Base-by-base conservation (phyloP, 805 yeast genomes). In the Metschnikowia continentalis region DNA sequence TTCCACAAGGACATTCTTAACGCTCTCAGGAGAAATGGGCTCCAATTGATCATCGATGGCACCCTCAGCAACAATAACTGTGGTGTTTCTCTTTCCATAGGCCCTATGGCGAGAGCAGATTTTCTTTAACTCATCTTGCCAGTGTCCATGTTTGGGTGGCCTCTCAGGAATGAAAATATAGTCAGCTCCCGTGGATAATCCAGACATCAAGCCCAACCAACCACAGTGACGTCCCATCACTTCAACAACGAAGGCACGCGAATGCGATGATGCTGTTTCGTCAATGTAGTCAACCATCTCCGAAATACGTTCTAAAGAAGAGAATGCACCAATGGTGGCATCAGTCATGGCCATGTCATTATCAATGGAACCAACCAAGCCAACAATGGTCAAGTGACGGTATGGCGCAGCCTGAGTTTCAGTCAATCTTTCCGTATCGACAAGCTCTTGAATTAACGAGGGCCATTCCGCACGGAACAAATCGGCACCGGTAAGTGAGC, bases 161-260 rank as follows among this genome's bases (percentile, higher is more conserved):
- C 85, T 83, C 73, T 94, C 99, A 33, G 99, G 99, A 57, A 94
- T 87, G 62, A 94, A 85, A 52, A 90, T 86, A 67, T 83, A 90
- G 72, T 94, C 99, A 2, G 99, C 98, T 62, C 94, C 88, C 30
- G 97, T 89, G 41, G 98, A 90, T 54, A 92, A 85, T 64, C 98
- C 99, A 3, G 99, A 95, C 94, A 90, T 91, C 60, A 94, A 75
- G 1, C 95, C 98, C 61, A 94, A 80, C 99, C 99, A 94, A 56
- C 99, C 99, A 77, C 99, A 94, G 69, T 94, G 97, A 66, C 99
- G 83, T 55, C 99, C 99, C 99, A 94, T 94, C 38, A 94, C 99
- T 69, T 94, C 99, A 53, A 94, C 88, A 41, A 94, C 97, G 68
- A 94, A 94, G 6, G 99, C 99, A 64, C 99, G 82, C 13, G 96